Base-by-base conservation (phyloP, 176 grass and related monocot species). In the Zoysia japonica region DNA sequence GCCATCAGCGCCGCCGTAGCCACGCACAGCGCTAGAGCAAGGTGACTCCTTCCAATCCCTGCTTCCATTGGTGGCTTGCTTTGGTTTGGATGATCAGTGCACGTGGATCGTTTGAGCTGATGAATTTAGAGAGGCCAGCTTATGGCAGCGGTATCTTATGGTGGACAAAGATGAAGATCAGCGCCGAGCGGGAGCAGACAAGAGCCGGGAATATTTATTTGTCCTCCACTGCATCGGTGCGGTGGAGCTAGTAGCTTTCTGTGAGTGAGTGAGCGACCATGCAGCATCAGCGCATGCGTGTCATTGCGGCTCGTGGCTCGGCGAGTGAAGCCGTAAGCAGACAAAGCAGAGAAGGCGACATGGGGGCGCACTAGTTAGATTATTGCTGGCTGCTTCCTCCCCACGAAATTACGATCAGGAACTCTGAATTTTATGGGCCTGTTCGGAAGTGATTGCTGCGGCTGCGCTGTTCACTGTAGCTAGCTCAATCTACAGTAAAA, bases 151-250 rank as follows among this genome's bases (percentile, higher is more conserved):
- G 57, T 54, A 47, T 37, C 28, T 28, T 28, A 28, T 28, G 28
- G 28, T 40, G 49, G 59, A 16, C 79, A 45, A 28, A 41, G 28
- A 28, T 28, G 28, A 28, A 28, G 64, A 83, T 86, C n/a, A 45
- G 78, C 38, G 6, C 62, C 75, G 60, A 74, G 81, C 55, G 80
- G 45, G 72, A 78, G 15, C 71, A 51, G 85, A 79, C 68, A 74
- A 87, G 40, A 16, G 55, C 16, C 20, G 1, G 16, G 37, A 83
- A 79, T 77, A 78, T 82, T 61, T 85, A 47, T 86, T 37, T 74
- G 35, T 60, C 28, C 28, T 28, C 70, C 67, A 47, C 0, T 81
- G 66, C 72, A 66, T 36, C 48, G 4, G 73, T 55, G 54, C 4
- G 86, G 52, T 38, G 43, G 35, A 47, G 80, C 49, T 46, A 28